These are phyloP conservation scores for Alternaria sp. DNA, from an alignment of 2,329 filamentous ascomycete species.

Conservation along the genomic window DNA sequence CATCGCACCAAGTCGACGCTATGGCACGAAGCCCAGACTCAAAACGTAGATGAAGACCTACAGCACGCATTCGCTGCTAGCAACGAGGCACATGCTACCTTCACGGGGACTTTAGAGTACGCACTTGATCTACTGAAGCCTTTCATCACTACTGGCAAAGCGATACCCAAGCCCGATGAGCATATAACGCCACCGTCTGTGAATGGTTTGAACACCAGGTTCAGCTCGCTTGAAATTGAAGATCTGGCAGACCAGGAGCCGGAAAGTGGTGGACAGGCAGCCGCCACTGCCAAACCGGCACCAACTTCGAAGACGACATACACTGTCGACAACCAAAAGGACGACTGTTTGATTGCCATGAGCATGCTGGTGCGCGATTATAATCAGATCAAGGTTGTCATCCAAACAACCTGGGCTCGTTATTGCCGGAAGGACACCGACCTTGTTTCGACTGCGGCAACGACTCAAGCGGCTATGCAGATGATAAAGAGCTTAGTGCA, in stretches of 20 bases:
- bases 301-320: background rate
- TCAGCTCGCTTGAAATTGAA: background rate
- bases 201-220: background rate
- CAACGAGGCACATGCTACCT: background rate
- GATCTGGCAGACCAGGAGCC: background rate
- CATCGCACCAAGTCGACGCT: background rate
- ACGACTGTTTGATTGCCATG: background rate
- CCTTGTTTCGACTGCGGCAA: background rate
- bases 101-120: background rate
- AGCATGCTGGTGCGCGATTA: background rate
- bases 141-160: background rate
- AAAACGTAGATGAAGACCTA: background rate
- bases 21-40: background rate
- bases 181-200: too few species aligned
- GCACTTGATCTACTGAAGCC: background rate
- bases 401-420: background rate
- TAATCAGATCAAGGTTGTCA: background rate
- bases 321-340: background rate
- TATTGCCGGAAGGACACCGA: too few species aligned
- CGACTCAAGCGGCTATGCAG: background rate
- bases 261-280: background rate
- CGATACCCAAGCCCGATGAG: background rate
- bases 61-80: background rate
- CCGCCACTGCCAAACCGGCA: background rate
- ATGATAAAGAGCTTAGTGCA: background rate